phyloP scores from a whole-genome alignment of 2,329 filamentous ascomycete genomes.

The Hyphodiscus sp. region DNA sequence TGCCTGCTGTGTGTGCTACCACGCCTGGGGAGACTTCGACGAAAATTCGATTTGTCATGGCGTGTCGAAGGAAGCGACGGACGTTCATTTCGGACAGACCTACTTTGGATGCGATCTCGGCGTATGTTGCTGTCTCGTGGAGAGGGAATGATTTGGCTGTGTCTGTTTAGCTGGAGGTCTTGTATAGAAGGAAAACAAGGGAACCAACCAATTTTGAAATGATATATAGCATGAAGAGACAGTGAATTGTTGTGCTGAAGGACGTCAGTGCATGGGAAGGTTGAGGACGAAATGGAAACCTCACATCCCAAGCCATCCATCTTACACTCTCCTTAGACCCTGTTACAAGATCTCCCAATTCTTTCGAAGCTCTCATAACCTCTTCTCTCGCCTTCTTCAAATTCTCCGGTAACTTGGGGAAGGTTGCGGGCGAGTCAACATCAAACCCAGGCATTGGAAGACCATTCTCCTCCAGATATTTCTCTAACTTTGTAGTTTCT shows the following conservation, averaged over 20 bases:
- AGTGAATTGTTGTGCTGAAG: slow-evolving; percentile 43
- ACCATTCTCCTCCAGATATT: slow-evolving; percentile 38
- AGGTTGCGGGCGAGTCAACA: slow-evolving; percentile 38
- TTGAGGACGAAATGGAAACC: slow-evolving; percentile 17
- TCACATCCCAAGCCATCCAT: slow-evolving; percentile 47
- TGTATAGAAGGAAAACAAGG: not conserved
- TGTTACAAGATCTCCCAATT: slow-evolving; percentile 41
- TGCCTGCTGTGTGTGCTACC: slow-evolving; percentile 50
- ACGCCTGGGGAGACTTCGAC: slow-evolving; percentile 42
- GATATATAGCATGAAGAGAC: slow-evolving; percentile 44
- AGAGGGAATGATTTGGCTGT: slow-evolving; percentile 46
- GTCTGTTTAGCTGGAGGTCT: not conserved
- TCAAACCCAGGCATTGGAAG: slow-evolving; percentile 40
- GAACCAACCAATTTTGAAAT: slow-evolving; percentile 41
- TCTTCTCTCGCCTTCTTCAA: slow-evolving; percentile 40
- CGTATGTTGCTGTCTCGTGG: slow-evolving; percentile 37
- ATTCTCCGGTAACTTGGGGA: slow-evolving; percentile 41
- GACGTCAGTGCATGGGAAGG: slow-evolving; percentile 8
- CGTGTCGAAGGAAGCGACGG: slow-evolving; percentile 46
- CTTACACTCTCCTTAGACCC: slow-evolving; percentile 45
- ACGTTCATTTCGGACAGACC: slow-evolving; percentile 43
- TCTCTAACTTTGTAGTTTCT: slow-evolving; percentile 45
- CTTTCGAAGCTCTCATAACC: slow-evolving; percentile 42
- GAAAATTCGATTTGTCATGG: slow-evolving; percentile 53
- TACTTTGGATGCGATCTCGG: slow-evolving; percentile 40